Percentiles rank a stretch among this genome's conserved stretches.
Evolutionary conservation across 2,329 filamentous ascomycete genomes (phyloP).

Genomic region (Tolypocladium nubicola): DNA sequence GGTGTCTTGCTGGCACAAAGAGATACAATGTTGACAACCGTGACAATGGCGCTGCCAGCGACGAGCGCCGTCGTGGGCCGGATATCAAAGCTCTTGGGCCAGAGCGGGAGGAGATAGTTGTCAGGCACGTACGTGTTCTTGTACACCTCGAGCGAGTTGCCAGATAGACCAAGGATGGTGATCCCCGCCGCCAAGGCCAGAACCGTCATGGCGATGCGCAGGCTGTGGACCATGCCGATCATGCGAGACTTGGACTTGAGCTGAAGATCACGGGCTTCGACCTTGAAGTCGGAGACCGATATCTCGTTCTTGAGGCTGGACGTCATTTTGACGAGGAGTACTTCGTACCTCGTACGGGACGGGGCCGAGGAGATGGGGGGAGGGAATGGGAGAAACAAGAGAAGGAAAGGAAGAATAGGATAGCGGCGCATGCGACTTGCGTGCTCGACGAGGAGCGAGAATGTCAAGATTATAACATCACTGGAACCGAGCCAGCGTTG

Average conservation of each 20-base stretch:
- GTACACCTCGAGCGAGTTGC: constrained; percentile 44
- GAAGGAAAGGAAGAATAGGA: constrained; percentile 3
- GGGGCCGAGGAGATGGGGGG: not conserved
- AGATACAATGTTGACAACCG: constrained; percentile 35
- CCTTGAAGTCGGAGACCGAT: constrained; percentile 38
- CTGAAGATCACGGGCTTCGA: constrained; percentile 26
- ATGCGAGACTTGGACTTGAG: constrained; percentile 26
- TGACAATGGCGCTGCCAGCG: constrained; percentile 37
- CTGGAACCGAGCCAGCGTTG: not conserved
- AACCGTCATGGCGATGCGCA: constrained; percentile 34
- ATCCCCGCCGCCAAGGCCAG: constrained; percentile 41
- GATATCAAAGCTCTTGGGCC: constrained; percentile 47
- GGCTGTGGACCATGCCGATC: constrained; percentile 30
- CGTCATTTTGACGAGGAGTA: constrained; percentile 10
- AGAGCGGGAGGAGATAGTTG: constrained; percentile 41
- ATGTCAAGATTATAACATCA: not conserved
- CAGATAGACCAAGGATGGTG: constrained; percentile 42
- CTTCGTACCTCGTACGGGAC: not conserved
- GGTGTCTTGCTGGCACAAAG: constrained; percentile 37
- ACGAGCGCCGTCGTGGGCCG: constrained; percentile 46
- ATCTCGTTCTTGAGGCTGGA: constrained; percentile 25
- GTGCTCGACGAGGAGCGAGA: not conserved
- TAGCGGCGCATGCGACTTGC: not conserved
- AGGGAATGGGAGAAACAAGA: not conserved
- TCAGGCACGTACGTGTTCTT: constrained; percentile 38